Percentiles rank a stretch among this genome's conserved stretches.
Evolutionary conservation across 2,329 filamentous ascomycete species (phyloP).

Genomic region (Exophiala mesophila): DNA sequence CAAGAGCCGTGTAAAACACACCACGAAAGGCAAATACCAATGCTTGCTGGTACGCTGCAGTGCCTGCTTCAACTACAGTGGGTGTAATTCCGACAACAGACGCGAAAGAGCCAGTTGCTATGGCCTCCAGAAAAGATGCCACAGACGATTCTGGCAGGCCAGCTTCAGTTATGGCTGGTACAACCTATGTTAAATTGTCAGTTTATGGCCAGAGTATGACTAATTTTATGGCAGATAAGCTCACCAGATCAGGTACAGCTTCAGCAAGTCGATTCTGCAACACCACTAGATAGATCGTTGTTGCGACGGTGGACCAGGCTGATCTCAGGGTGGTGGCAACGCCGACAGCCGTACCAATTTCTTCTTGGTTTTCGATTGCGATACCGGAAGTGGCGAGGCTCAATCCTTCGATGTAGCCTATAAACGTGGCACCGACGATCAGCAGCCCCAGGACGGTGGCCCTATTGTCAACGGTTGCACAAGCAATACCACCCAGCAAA

Average conservation of each 20-base stretch:
- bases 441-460: neutral
- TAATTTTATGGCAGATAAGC: conserved; percentile 33
- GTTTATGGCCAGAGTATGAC: no score
- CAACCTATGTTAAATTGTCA: no score
- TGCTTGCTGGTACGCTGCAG: conserved; percentile 34
- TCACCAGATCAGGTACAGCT: conserved; percentile 1
- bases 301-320: conserved; percentile 20
- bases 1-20: conserved; percentile 32
- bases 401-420: conserved; percentile 25
- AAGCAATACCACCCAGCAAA: no score
- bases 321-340: conserved; percentile 22
- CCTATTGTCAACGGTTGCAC: conserved; percentile 33
- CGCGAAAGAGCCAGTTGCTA: conserved; percentile 26
- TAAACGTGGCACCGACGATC: conserved; percentile 4
- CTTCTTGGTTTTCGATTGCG: conserved; percentile 21
- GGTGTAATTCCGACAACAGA: conserved; percentile 33
- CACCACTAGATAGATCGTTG: conserved; percentile 25
- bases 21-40: conserved; percentile 40
- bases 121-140: conserved; percentile 31
- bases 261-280: conserved; percentile 16
- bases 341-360: conserved; percentile 26
- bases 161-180: no score
- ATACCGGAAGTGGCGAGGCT: conserved; percentile 21
- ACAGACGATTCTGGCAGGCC: conserved; percentile 36
- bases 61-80: conserved; percentile 33